A percentile compares a stretch with the other conserved stretches of the same genome.
phyloP scores from a whole-genome alignment of 306 rosid species.

The Lupinus albus region DNA sequence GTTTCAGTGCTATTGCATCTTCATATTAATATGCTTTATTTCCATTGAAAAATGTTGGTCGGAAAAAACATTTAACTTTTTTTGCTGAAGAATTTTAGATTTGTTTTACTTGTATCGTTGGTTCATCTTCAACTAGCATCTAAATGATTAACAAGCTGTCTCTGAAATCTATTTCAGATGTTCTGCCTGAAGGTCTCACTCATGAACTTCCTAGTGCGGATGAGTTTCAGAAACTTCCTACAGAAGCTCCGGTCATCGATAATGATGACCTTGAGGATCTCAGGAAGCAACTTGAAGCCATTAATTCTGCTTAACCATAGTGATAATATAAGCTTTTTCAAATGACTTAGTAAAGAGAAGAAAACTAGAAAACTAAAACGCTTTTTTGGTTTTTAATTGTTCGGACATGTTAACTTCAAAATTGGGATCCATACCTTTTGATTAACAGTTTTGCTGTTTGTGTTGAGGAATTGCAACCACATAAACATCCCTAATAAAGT shows the following conservation, averaged over 20 bases:
- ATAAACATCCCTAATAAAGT: no score
- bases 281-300: constrained; percentile 80
- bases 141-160: constrained; percentile 7
- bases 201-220: constrained; percentile 93
- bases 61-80: constrained; percentile 23
- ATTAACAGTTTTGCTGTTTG: constrained; percentile 33
- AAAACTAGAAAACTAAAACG: background rate
- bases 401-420: background rate
- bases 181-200: constrained; percentile 85
- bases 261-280: constrained; percentile 82
- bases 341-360: background rate
- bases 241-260: constrained; percentile 45
- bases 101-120: constrained; percentile 26
- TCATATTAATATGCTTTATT: background rate
- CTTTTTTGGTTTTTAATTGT: background rate
- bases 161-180: constrained; percentile 51
- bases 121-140: constrained; percentile 8
- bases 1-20: background rate
- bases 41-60: background rate
- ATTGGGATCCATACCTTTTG: background rate
- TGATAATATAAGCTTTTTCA: background rate
- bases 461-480: no score
- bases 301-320: constrained; percentile 64
- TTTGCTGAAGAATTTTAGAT: constrained; percentile 29
- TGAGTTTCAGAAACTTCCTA: constrained; percentile 43